Evolutionary conservation across 2,329 filamentous ascomycete genomes (phyloP), one percentile per base, ranked within the genome.

Genomic region (Drechslerella stenobrocha): DNA sequence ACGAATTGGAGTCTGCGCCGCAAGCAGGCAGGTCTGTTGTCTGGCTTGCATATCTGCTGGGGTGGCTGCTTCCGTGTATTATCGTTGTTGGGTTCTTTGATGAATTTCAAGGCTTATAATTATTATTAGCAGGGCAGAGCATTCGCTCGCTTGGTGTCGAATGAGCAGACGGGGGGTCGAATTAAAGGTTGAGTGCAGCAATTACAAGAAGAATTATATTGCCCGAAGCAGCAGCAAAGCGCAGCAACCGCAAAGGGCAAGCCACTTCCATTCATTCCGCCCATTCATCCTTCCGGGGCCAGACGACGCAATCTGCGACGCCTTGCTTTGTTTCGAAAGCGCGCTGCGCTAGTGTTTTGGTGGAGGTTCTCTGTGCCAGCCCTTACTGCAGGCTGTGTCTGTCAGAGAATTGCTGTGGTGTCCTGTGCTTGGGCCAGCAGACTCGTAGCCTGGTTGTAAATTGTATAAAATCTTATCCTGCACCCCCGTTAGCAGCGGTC

Each of bases 261-360:
- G 37, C 37, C 37, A 42, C 37, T 20, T 20, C 13, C 37, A 42
- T 42, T 42, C 37, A 42, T 42, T 42, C 52, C 51, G 53, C 53
- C 50, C 34, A 53, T 35, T 57, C 45, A 42, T 20, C 18, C 37
- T 18, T 42, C 37, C 37, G 37, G 37, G 37, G 61, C 53, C 52
- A 56, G 52, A 35, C 30, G 30, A 53, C 42, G 58, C 48, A 44
- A 59, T 53, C 61, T 66, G 61, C 52, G 61, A 66, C 61, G 46
- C 52, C 52, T 57, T 52, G 61, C 61, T 57, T 58, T 66, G 61
- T 66, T 66, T 66, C 61, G 61, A 59, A 66, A 32, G 52, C 47
- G 52, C 60, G 58, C 52, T 35, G 55, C 47, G 52, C 37, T 42
- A 35, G 26, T 57, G 60, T 58, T 65, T 65, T 58, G 60, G 57